phyloP scores from a whole-genome alignment of 805 yeast genomes.

The Lachancea lanzarotensis region DNA sequence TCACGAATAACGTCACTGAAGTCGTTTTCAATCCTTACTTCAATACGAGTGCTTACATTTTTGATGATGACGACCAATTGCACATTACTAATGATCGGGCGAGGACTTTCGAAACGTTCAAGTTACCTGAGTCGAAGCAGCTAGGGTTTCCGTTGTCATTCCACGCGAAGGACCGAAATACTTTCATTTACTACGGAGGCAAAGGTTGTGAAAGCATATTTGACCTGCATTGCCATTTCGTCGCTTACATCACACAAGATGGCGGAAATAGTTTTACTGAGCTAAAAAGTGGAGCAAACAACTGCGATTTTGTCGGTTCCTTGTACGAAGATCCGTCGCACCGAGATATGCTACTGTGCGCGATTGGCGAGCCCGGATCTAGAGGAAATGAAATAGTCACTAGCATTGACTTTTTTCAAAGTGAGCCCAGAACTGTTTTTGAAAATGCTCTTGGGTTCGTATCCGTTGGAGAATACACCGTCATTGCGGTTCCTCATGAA shows the following conservation, averaged over 20 bases:
- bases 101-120: conserved; percentile 39
- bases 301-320: conserved; percentile 63
- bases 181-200: conserved; percentile 66
- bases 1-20: conserved; percentile 44
- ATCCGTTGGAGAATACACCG: conserved; percentile 58
- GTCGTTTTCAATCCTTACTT: conserved; percentile 52
- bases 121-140: conserved; percentile 46
- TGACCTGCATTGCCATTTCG: conserved; percentile 46
- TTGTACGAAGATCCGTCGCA: conserved; percentile 41
- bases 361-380: conserved; percentile 36
- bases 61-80: conserved; percentile 45
- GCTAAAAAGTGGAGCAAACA: conserved; percentile 45
- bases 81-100: conserved; percentile 68
- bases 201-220: conserved; percentile 46
- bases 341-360: conserved; percentile 59
- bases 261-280: conserved; percentile 58
- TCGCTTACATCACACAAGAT: conserved; percentile 58
- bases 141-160: conserved; percentile 46
- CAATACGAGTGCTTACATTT: conserved; percentile 28
- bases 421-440: conserved; percentile 37
- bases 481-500: conserved; percentile 58
- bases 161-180: conserved; percentile 47
- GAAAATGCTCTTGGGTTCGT: conserved; percentile 68
- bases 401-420: conserved; percentile 47
- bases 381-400: conserved; percentile 36